A percentile compares a stretch with the other conserved stretches of the same genome.
phyloP scores from a whole-genome alignment of 2,329 filamentous ascomycete species.

The Coccinonectria pachysandricola region DNA sequence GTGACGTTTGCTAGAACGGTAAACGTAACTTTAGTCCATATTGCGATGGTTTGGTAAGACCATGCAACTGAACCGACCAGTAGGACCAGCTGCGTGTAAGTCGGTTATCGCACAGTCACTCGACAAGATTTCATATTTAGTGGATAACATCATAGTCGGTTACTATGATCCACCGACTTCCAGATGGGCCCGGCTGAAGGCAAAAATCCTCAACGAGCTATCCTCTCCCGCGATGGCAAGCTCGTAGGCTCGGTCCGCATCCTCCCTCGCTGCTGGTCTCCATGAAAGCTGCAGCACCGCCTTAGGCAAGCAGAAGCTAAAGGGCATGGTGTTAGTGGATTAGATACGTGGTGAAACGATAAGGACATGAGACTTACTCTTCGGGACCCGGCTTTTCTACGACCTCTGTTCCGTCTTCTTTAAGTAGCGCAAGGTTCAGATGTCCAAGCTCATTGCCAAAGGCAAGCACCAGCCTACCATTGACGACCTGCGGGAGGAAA shows the following conservation, averaged over 20 bases:
- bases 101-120: too few relatives aligned
- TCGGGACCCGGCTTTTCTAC: constrained; percentile 24
- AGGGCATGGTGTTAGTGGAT: constrained; percentile 7
- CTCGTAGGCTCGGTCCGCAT: constrained; percentile 23
- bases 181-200: constrained; percentile 24
- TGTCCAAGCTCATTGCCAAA: constrained; percentile 47
- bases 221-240: constrained; percentile 51
- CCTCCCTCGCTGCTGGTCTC: constrained; percentile 39
- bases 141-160: too few relatives aligned
- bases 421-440: constrained; percentile 34
- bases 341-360: background rate
- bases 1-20: too few relatives aligned
- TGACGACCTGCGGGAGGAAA: constrained; percentile 36
- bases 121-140: too few relatives aligned
- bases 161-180: constrained; percentile 10
- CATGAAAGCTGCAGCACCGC: constrained; percentile 59
- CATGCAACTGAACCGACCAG: too few relatives aligned
- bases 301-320: constrained; percentile 41
- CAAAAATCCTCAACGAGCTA: constrained; percentile 48
- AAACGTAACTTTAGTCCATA: too few relatives aligned
- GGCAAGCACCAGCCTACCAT: constrained; percentile 34
- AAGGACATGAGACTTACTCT: constrained; percentile 27
- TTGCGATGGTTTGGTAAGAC: too few relatives aligned
- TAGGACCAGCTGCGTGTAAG: too few relatives aligned
- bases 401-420: constrained; percentile 27